Evolutionary conservation across 306 rosid species (phyloP).

Genomic region (Carpinus viminea): DNA sequence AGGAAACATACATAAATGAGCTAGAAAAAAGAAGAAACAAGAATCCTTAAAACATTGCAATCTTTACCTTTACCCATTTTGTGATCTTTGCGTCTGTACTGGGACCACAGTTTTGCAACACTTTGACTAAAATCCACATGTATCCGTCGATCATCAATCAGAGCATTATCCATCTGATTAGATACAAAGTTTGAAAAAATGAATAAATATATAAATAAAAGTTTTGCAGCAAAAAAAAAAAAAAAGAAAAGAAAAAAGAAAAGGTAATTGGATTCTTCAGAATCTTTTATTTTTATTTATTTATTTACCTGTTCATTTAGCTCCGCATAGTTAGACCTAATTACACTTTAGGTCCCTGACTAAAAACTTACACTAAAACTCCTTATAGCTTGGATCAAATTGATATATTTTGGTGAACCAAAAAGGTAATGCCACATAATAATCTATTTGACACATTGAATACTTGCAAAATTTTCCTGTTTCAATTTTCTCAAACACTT

Average conservation of each 20-base stretch:
- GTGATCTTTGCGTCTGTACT: constrained; percentile 69
- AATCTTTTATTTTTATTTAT: background rate
- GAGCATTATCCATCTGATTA: constrained; percentile 91
- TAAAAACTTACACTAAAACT: background rate
- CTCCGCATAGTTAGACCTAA: background rate
- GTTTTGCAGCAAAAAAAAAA: background rate
- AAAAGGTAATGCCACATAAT: background rate
- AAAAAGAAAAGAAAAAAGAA: background rate
- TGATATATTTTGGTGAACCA: background rate
- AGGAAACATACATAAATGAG: background rate
- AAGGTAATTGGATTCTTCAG: background rate
- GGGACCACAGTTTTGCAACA: constrained; percentile 90
- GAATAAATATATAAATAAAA: background rate
- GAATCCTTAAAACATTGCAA: background rate
- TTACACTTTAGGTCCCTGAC: background rate
- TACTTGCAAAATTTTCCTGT: background rate
- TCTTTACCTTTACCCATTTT: constrained; percentile 60
- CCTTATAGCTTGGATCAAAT: background rate
- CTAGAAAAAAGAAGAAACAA: background rate
- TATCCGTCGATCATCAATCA: constrained; percentile 96
- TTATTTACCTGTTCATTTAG: background rate
- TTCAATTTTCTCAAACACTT: background rate
- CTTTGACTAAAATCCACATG: constrained; percentile 99
- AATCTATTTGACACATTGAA: background rate
- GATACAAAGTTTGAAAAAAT: background rate